Base-by-base conservation (phyloP, 2,329 filamentous ascomycete genomes). In the Tricladium varicosporioides region DNA sequence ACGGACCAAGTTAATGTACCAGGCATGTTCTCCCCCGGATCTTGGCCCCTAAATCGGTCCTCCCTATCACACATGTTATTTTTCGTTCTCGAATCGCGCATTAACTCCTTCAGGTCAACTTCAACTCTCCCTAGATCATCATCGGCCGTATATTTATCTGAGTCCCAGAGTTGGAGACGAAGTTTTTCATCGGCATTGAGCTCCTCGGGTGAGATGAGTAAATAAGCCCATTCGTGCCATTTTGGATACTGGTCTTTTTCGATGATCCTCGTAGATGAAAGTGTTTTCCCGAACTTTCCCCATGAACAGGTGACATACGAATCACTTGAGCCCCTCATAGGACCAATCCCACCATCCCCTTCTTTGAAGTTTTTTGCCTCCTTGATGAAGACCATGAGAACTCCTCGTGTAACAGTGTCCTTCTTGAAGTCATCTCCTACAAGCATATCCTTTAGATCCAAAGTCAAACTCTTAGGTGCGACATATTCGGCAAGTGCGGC, bases 361-460 rank as follows among this genome's bases (percentile, higher is more conserved):
- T 86, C 80, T 66, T 88, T 90, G 74, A 91, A 91, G 36, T 83
- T 86, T 44, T 80, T 82, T 0, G 87, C 88, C 19, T 80, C 77
- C 66, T 85, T 85, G 68, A 91, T 85, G 45, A 80, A 80, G 9
- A 90, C 78, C 61, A 87, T 78, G 1, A 92, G 68, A 1, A 90
- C 79, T 15, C 88, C 88, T 32, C 82, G 78, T 1, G 83, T 78
- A 31, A 74, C 72, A 0, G 87, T 89, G 60, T 91, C 87, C 68
- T 90, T 90, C 71, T 91, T 91, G 75, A 88, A 91, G 65, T 91
- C 88, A 57, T 90, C 87, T 3, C 88, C 88, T 7, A 88, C 80
- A 11, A 92, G 79, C 85, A 91, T 91, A 58, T 89, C 86, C 69
- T 90, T 89, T 33, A 92, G 74, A 67, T 91, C 85, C 5, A 91